Conservation (phyloP, 1,284 basidiomycete genomes). For the Heterobasidion irregulare region DNA sequence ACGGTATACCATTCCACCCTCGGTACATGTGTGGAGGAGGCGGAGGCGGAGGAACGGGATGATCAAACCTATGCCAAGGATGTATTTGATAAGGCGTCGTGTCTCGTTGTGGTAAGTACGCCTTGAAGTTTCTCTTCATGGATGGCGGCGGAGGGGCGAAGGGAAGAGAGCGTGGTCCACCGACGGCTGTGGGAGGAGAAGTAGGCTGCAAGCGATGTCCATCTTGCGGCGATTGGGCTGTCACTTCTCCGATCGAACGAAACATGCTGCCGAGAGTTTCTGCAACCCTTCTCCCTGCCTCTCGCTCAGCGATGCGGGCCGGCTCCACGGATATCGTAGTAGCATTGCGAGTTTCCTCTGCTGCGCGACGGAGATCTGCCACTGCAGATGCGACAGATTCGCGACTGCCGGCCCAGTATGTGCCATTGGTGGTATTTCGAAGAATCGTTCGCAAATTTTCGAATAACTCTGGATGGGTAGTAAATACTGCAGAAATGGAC, state of each 20-base stretch:
- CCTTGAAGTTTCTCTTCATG: too few species aligned
- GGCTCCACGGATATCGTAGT: conserved; percentile 33
- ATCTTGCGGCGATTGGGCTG: background rate
- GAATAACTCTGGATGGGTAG: conserved; percentile 61
- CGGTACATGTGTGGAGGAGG: background rate
- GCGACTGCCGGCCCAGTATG: conserved; percentile 59
- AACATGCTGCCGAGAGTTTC: conserved; percentile 56
- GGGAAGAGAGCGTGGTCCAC: too few species aligned
- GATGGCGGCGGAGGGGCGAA: too few species aligned
- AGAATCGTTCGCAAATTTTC: conserved; percentile 56
- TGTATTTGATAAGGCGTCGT: background rate
- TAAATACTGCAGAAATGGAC: conserved; percentile 41
- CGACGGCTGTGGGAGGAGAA: too few species aligned
- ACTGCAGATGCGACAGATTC: conserved; percentile 47
- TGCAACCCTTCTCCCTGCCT: conserved; percentile 54
- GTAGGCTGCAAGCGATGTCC: too few species aligned
- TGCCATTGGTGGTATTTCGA: conserved; percentile 49
- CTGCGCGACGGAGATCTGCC: conserved; percentile 35
- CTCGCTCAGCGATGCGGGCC: conserved; percentile 43
- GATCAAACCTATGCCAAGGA: background rate
- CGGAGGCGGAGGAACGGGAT: conserved; percentile 7
- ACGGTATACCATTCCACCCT: too few species aligned
- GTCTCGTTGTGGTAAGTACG: too few species aligned
- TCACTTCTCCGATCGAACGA: conserved; percentile 38
- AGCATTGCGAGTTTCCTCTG: conserved; percentile 27